A percentile compares a stretch with the other conserved stretches of the same genome.
Conservation (phyloP, 2,329 filamentous ascomycete species). For the Clarireedia paspali region DNA sequence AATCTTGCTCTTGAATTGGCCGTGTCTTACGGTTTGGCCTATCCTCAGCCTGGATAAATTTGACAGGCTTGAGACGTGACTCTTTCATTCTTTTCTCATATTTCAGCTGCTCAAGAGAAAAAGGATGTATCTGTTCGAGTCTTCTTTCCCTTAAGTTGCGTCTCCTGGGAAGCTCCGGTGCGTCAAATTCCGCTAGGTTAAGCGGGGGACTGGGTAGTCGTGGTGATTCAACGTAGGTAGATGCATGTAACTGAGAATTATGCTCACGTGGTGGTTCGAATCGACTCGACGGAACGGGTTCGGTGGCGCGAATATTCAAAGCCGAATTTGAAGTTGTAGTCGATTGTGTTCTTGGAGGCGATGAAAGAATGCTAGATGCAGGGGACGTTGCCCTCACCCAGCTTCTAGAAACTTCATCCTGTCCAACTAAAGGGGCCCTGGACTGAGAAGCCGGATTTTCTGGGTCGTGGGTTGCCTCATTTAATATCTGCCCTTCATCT, state of each 20-base stretch:
- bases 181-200: background rate
- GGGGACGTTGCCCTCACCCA: slow-evolving; percentile 33
- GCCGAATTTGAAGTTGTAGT: too few relatives aligned
- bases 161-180: background rate
- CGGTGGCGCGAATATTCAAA: too few relatives aligned
- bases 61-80: slow-evolving; percentile 24
- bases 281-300: too few relatives aligned
- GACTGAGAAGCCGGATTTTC: background rate
- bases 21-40: slow-evolving; percentile 9
- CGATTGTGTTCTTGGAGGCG: slow-evolving; percentile 10
- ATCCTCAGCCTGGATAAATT: slow-evolving; percentile 21
- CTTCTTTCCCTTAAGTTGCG: slow-evolving; percentile 21
- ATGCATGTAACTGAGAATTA: background rate
- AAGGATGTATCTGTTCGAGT: slow-evolving; percentile 29
- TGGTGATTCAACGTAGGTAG: background rate
- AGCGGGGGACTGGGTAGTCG: background rate
- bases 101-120: slow-evolving; percentile 27
- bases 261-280: too few relatives aligned
- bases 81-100: slow-evolving; percentile 26
- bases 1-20: slow-evolving; percentile 14
- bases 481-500: background rate
- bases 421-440: background rate
- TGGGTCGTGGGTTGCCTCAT: background rate
- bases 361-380: slow-evolving; percentile 25
- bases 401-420: slow-evolving; percentile 33